Conservation (phyloP, 352 stramenopile species). For the Thalassiosira pacifica region DNA sequence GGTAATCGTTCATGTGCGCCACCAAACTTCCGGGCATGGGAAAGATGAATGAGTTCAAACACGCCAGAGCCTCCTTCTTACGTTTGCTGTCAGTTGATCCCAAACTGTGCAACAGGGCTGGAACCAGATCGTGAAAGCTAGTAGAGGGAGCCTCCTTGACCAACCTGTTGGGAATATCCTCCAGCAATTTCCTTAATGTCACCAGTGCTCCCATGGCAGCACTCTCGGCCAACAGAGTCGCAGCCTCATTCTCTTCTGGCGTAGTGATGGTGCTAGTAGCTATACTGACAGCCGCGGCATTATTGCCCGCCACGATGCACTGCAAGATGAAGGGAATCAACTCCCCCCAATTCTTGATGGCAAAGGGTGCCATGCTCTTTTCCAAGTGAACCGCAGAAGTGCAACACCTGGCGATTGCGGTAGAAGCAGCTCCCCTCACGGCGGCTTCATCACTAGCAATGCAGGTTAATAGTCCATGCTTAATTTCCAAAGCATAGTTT, state of each 20-base stretch:
- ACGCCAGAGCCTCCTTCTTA: slow-evolving; percentile 49
- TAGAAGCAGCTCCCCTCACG: slow-evolving; percentile 62
- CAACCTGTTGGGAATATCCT: slow-evolving; percentile 60
- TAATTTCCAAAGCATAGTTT: slow-evolving; percentile 66
- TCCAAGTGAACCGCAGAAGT: slow-evolving; percentile 63
- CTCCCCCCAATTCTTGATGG: slow-evolving; percentile 53
- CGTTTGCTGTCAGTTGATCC: slow-evolving; percentile 11
- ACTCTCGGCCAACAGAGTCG: not conserved
- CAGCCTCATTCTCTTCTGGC: not conserved
- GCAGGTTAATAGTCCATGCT: slow-evolving; percentile 71
- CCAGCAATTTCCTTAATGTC: slow-evolving; percentile 61
- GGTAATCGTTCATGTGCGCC: slow-evolving; percentile 77
- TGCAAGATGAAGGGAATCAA: slow-evolving; percentile 74
- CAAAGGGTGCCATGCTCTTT: slow-evolving; percentile 35
- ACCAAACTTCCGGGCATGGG: slow-evolving; percentile 73
- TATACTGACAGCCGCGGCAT: slow-evolving; percentile 34
- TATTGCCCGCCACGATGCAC: slow-evolving; percentile 55
- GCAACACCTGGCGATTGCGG: slow-evolving; percentile 68
- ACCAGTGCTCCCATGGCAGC: slow-evolving; percentile 48
- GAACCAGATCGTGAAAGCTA: slow-evolving; percentile 58
- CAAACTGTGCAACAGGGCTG: slow-evolving; percentile 42
- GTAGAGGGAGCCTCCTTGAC: slow-evolving; percentile 31
- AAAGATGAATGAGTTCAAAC: slow-evolving; percentile 58
- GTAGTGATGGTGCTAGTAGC: not conserved
- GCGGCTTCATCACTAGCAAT: slow-evolving; percentile 56